Percentiles rank a stretch among this genome's conserved stretches.
phyloP scores from a whole-genome alignment of 1,284 basidiomycete genomes.

The Fomitopsis schrenkii region DNA sequence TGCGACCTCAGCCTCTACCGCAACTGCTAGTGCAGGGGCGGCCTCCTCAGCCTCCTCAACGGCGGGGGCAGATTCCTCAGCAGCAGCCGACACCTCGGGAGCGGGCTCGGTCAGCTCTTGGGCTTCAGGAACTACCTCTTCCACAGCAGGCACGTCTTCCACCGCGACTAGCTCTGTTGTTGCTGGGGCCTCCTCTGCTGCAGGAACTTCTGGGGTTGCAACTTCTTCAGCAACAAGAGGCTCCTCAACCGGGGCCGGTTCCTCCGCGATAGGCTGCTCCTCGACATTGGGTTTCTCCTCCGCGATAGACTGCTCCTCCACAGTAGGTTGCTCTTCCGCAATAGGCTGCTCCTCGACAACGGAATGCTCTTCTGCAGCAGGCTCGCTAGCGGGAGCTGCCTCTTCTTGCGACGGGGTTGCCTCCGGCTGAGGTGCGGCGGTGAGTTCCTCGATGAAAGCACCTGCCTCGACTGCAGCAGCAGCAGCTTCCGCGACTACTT shows the following conservation, averaged over 20 bases:
- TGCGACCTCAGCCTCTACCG: neutral
- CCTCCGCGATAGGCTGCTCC: neutral
- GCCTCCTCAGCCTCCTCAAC: no score
- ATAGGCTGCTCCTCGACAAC: neutral
- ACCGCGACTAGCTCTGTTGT: neutral
- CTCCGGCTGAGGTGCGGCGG: neutral
- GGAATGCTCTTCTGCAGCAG: neutral
- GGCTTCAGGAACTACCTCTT: neutral
- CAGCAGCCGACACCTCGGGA: neutral
- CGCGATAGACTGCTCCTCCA: neutral
- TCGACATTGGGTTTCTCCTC: conserved; percentile 2
- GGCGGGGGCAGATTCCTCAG: neutral
- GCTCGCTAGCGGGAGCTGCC: neutral
- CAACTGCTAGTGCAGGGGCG: neutral
- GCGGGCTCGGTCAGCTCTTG: neutral
- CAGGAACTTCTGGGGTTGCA: neutral
- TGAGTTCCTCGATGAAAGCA: neutral
- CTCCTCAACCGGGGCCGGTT: neutral
- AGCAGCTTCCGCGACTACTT: neutral
- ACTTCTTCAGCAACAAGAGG: neutral
- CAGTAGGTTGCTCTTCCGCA: neutral
- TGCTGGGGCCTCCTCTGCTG: conserved; percentile 2
- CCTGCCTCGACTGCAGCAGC: neutral
- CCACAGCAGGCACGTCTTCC: neutral
- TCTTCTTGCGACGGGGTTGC: neutral